Percentiles rank a stretch among this genome's conserved stretches.
Conservation (phyloP, 306 rosid genomes). For the Parietaria judaica region DNA sequence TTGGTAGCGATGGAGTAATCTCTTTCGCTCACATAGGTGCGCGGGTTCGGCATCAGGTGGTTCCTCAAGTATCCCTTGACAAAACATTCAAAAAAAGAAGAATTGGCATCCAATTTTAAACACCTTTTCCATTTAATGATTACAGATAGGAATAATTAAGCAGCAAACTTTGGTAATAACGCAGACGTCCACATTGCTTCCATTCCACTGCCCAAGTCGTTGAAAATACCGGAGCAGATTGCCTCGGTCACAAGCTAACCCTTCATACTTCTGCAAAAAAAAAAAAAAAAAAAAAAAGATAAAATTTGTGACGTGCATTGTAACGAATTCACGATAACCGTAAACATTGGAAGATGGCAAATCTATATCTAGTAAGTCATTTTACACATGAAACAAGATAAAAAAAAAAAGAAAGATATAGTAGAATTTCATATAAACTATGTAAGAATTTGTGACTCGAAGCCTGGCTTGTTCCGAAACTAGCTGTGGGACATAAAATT, state of each 20-base stretch:
- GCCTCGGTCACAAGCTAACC: constrained; percentile 72
- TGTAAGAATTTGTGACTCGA: too few relatives aligned
- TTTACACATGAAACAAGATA: background rate
- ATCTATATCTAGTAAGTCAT: too few relatives aligned
- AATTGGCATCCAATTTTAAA: constrained; percentile 1
- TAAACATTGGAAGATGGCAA: too few relatives aligned
- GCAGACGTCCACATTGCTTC: constrained; percentile 88
- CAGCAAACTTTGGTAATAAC: constrained; percentile 81
- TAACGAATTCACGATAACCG: background rate
- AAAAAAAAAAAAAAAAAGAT: constrained; percentile 12
- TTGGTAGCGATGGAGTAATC: constrained; percentile 65
- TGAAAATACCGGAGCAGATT: constrained; percentile 84
- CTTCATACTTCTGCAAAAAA: constrained; percentile 88
- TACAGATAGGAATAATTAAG: constrained; percentile 1
- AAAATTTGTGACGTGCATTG: background rate
- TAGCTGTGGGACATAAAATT: too few relatives aligned
- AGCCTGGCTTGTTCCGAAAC: too few relatives aligned
- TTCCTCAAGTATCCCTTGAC: constrained; percentile 87
- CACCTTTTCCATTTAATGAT: background rate
- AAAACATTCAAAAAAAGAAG: background rate
- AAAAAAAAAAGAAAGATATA: background rate
- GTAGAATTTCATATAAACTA: background rate
- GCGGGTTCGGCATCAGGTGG: constrained; percentile 79
- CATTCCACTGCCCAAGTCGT: constrained; percentile 98
- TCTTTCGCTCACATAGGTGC: constrained; percentile 59